Evolutionary conservation across 2,329 filamentous ascomycete genomes (phyloP).

Genomic region (Knoxdaviesia capensis): DNA sequence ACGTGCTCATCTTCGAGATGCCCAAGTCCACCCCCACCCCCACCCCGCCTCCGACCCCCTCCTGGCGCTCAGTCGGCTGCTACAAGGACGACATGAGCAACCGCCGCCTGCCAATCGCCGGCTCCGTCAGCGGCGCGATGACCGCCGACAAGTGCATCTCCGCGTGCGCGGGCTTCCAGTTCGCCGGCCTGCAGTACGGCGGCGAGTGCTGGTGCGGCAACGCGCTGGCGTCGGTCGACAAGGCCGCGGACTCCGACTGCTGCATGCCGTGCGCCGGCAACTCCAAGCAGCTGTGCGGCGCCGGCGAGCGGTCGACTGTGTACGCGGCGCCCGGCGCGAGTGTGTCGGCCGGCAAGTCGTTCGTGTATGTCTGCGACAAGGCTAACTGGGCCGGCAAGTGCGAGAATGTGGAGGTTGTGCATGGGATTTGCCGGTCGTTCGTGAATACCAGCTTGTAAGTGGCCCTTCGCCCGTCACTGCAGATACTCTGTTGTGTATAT

Average conservation of each 20-base stretch:
- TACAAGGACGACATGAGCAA: conserved; percentile 15
- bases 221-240: conserved; percentile 13
- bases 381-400: too few species aligned
- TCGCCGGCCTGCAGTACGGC: conserved; percentile 29
- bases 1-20: conserved; percentile 1
- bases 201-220: conserved; percentile 33
- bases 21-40: not conserved
- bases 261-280: conserved; percentile 28
- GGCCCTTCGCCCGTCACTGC: too few species aligned
- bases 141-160: conserved; percentile 24
- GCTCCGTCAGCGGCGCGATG: conserved; percentile 20
- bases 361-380: too few species aligned
- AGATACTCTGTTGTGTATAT: too few species aligned
- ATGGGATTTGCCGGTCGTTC: too few species aligned
- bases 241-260: conserved; percentile 24
- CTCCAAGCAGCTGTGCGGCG: conserved; percentile 26
- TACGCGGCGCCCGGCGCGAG: conserved; percentile 12
- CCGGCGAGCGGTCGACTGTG: conserved; percentile 22
- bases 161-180: conserved; percentile 24
- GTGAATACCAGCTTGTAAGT: too few species aligned
- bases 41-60: too few species aligned
- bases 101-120: conserved; percentile 19
- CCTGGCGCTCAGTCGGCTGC: too few species aligned
- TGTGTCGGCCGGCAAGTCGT: too few species aligned
- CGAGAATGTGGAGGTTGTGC: too few species aligned